These are phyloP conservation scores for Buddleja alternifolia DNA, from an alignment of 257 asterid species.

Conservation along the genomic window DNA sequence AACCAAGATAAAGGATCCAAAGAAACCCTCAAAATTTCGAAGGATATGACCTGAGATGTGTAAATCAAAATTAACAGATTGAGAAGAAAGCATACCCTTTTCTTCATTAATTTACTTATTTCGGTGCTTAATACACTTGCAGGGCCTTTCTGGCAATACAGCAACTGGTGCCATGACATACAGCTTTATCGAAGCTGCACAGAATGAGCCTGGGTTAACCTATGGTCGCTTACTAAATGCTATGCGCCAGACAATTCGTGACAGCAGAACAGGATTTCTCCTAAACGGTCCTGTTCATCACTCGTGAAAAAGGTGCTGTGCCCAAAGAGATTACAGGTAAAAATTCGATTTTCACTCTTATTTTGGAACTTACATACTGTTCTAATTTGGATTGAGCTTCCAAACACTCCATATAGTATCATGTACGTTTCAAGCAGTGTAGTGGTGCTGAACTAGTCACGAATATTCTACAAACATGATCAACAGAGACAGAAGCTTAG, in stretches of 20 bases:
- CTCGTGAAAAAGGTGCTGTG: constrained; percentile 29
- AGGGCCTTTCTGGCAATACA: constrained; percentile 57
- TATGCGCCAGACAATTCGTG: constrained; percentile 46
- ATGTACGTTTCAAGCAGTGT: constrained; percentile 4
- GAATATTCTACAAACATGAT: not conserved
- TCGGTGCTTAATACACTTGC: constrained; percentile 21
- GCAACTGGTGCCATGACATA: constrained; percentile 70
- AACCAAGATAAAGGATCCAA: not conserved
- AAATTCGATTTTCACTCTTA: constrained; percentile 4
- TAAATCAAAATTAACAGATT: constrained; percentile 11
- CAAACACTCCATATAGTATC: not conserved
- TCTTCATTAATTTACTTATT: constrained; percentile 3
- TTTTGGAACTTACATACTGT: not conserved
- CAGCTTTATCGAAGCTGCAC: constrained; percentile 60
- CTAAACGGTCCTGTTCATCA: constrained; percentile 36
- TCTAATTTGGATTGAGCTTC: not conserved
- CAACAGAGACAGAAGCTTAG: not conserved
- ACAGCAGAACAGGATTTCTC: constrained; percentile 31
- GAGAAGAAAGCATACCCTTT: not conserved
- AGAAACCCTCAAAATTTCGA: not conserved
- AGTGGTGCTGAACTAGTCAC: not conserved
- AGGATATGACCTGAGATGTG: not conserved
- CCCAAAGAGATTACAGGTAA: constrained; percentile 38
- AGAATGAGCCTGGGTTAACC: constrained; percentile 52
- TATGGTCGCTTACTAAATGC: constrained; percentile 52